phyloP scores from a whole-genome alignment of 1,139 yeast genomes.

The Sugiyamaella japonica region DNA sequence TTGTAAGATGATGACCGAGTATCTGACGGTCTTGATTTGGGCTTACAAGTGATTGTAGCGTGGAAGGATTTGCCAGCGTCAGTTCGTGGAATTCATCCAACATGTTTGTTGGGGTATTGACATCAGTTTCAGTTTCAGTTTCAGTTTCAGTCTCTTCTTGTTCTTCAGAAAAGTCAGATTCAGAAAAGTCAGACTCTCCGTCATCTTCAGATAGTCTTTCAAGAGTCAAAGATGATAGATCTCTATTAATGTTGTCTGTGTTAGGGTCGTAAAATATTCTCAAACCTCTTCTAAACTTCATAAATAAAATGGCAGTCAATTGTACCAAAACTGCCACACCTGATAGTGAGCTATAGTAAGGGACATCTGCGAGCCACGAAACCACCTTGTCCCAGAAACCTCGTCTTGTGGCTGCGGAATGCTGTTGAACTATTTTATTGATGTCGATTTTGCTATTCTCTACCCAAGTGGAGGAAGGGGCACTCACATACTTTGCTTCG shows the following conservation, averaged over 20 bases:
- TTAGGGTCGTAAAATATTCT: background rate
- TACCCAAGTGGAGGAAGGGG: slow-evolving; percentile 5
- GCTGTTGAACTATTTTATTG: background rate
- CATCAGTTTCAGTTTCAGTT: background rate
- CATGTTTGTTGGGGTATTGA: background rate
- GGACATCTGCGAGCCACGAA: slow-evolving; percentile 17
- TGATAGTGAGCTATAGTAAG: slow-evolving; percentile 20
- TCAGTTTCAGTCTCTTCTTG: background rate
- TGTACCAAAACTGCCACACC: slow-evolving; percentile 3
- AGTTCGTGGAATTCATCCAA: background rate
- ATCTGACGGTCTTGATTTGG: background rate
- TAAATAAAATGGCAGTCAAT: slow-evolving; percentile 21
- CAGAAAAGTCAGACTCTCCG: background rate
- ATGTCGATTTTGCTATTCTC: background rate
- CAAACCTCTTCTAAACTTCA: slow-evolving; percentile 8
- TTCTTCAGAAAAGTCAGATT: slow-evolving; percentile 1
- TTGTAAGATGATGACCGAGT: slow-evolving; percentile 1
- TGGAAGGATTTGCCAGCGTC: background rate
- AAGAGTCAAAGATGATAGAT: background rate
- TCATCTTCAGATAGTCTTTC: background rate
- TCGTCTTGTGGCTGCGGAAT: background rate
- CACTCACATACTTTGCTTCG: slow-evolving; percentile 1
- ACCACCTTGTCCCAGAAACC: background rate
- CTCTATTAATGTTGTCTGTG: slow-evolving; percentile 6
- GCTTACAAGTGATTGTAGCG: background rate